Evolutionary conservation across 1,139 yeast genomes (phyloP).

Genomic region (Pneumocystis jirovecii): DNA sequence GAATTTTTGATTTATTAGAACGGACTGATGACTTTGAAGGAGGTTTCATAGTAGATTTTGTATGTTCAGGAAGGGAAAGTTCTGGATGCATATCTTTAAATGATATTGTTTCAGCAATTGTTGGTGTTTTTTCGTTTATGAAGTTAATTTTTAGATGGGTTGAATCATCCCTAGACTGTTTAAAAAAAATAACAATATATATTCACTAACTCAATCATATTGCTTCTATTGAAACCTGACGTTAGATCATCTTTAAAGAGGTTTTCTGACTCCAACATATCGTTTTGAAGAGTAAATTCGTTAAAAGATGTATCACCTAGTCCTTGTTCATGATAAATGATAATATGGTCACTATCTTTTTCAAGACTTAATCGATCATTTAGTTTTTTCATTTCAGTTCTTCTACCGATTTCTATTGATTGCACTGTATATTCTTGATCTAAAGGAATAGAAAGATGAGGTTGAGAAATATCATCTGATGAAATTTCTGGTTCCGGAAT

Average conservation of each 20-base stretch:
- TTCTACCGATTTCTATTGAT: not conserved
- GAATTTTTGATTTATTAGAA: not conserved
- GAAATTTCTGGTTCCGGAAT: not conserved
- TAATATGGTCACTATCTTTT: not conserved
- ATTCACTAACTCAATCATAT: not conserved
- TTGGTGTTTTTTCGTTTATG: not conserved
- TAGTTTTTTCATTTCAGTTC: not conserved
- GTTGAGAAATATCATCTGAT: not conserved
- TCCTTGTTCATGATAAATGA: not conserved
- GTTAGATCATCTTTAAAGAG: not conserved
- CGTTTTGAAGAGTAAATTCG: not conserved
- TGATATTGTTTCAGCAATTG: not conserved
- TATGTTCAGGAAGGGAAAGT: not conserved
- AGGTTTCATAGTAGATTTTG: not conserved
- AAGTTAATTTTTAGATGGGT: not conserved
- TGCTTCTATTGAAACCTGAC: not conserved
- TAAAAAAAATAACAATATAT: not conserved
- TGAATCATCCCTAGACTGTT: not conserved
- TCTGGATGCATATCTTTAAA: not conserved
- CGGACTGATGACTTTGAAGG: not conserved
- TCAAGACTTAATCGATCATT: not conserved
- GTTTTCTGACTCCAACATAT: not conserved
- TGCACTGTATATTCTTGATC: not conserved
- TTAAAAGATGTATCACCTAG: not conserved
- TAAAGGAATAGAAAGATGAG: not conserved